Conservation (phyloP, 2,329 filamentous ascomycete species). For the Trichoderma sp. region DNA sequence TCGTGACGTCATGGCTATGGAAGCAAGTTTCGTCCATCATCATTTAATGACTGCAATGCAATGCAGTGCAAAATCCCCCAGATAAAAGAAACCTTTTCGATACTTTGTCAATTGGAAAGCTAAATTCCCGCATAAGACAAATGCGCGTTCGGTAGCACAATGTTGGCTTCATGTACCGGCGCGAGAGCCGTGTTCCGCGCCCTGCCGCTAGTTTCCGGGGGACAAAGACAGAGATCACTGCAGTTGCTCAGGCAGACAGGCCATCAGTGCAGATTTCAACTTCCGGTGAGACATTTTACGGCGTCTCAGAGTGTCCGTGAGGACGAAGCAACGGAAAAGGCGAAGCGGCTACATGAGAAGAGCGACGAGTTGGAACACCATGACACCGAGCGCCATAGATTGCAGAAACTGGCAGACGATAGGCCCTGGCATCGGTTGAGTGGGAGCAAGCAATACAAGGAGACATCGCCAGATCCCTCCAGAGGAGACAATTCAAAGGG, state of each 20-base stretch:
- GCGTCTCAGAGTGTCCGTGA: conserved; percentile 21
- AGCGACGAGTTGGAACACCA: conserved; percentile 25
- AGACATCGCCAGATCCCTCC: conserved; percentile 28
- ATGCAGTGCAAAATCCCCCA: not conserved
- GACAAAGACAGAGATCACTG: not conserved
- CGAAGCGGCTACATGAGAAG: conserved; percentile 24
- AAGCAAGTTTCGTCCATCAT: not conserved
- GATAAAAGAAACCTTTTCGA: not conserved
- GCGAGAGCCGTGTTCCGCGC: conserved; percentile 3
- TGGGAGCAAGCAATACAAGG: conserved; percentile 41
- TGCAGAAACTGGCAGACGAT: conserved; percentile 55
- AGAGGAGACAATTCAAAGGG: conserved; percentile 33
- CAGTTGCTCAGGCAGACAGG: not conserved
- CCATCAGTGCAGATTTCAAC: not conserved
- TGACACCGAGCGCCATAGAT: conserved; percentile 25
- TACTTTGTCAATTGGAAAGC: not conserved
- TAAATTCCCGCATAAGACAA: not conserved
- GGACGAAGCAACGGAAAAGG: conserved; percentile 17
- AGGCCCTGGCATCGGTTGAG: conserved; percentile 66
- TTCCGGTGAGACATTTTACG: conserved; percentile 24
- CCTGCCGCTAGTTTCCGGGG: not conserved
- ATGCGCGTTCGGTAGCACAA: not conserved
- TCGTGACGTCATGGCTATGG: conserved; percentile 13
- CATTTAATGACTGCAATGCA: not conserved
- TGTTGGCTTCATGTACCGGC: conserved; percentile 3